A percentile compares a stretch with the other conserved stretches of the same genome.
These are phyloP conservation scores for Liquidambar formosana DNA, from an alignment of 164 flowering plant species.

Conservation along the genomic window DNA sequence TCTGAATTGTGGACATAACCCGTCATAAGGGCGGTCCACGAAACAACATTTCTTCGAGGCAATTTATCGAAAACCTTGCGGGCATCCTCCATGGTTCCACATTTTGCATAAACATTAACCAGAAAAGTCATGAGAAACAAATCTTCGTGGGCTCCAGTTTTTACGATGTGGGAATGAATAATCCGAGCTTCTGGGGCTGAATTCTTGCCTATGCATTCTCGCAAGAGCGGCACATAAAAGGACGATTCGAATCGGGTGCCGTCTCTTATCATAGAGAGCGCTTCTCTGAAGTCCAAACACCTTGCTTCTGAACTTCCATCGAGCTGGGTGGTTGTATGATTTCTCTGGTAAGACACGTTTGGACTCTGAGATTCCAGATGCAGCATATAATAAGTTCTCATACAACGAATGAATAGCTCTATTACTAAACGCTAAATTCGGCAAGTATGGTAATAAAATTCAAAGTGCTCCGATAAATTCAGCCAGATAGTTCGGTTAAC, in stretches of 20 bases:
- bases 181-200: conserved; percentile 44
- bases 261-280: conserved; percentile 39
- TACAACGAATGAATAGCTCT: not conserved
- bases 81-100: conserved; percentile 64
- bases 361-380: conserved; percentile 25
- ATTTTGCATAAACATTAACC: conserved; percentile 69
- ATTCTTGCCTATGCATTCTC: conserved; percentile 51
- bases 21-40: conserved; percentile 78
- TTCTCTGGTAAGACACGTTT: conserved; percentile 38
- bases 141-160: conserved; percentile 57
- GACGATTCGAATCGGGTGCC: conserved; percentile 37
- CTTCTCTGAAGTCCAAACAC: conserved; percentile 49
- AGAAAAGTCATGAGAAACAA: conserved; percentile 53
- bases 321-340: conserved; percentile 18
- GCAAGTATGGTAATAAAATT: too few relatives aligned
- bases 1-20: conserved; percentile 65
- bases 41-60: conserved; percentile 56
- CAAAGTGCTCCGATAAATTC: too few relatives aligned
- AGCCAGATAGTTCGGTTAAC: too few relatives aligned
- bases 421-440: not conserved
- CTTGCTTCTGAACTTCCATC: conserved; percentile 29
- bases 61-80: conserved; percentile 53
- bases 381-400: conserved; percentile 7
- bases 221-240: conserved; percentile 55
- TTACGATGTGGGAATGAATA: conserved; percentile 65